Conservation (phyloP, 805 yeast genomes). For the Torulaspora quercuum region DNA sequence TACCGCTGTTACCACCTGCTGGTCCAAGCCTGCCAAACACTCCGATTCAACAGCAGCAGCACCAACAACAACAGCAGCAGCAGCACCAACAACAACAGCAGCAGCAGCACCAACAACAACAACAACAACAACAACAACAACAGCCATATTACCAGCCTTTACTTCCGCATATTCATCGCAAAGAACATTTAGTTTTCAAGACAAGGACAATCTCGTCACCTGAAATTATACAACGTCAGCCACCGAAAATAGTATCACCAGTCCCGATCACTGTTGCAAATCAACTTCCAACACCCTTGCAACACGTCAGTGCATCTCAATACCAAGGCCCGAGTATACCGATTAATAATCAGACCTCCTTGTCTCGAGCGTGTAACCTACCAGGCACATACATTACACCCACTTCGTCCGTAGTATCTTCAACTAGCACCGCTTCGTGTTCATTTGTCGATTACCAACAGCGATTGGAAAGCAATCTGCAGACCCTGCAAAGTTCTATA, state of each 20-base stretch:
- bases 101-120: constrained; percentile 3
- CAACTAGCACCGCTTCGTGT: constrained; percentile 4
- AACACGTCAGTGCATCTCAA: constrained; percentile 2
- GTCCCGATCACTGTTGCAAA: neutral
- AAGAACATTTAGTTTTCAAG: constrained; percentile 13
- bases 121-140: constrained; percentile 2
- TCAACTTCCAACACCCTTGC: constrained; percentile 5
- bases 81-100: constrained; percentile 3
- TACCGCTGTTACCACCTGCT: constrained; percentile 14
- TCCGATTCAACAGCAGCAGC: neutral
- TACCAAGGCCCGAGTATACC: neutral
- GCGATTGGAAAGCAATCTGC: constrained; percentile 10
- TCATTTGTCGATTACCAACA: constrained; percentile 6
- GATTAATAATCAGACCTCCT: neutral
- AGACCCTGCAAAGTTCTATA: constrained; percentile 8
- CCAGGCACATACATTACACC: constrained; percentile 9
- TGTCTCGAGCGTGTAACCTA: neutral
- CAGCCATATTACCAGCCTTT: constrained; percentile 5
- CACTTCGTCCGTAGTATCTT: constrained; percentile 10
- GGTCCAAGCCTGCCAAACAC: constrained; percentile 4
- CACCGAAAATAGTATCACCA: constrained; percentile 1
- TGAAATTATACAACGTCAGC: constrained; percentile 11
- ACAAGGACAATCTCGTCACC: constrained; percentile 17
- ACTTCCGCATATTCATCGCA: constrained; percentile 13
- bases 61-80: constrained; percentile 1